A percentile compares a stretch with the other conserved stretches of the same genome.
phyloP scores from a whole-genome alignment of 352 stramenopile genomes.

The Phytophthora boehmeriae region DNA sequence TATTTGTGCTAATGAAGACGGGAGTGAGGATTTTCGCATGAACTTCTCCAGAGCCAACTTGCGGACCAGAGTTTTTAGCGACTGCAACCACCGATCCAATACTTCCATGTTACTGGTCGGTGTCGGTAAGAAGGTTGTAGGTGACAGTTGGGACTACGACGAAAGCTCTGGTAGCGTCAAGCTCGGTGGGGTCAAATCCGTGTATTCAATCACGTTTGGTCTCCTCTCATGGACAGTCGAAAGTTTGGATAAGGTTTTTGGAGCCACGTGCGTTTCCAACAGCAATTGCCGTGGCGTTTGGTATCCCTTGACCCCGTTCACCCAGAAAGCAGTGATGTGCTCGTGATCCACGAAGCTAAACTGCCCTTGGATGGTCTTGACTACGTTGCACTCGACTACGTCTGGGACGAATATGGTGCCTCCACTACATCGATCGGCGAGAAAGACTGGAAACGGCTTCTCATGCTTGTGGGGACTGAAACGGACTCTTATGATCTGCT shows the following conservation, averaged over 20 bases:
- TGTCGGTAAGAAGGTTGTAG: slow-evolving; percentile 5
- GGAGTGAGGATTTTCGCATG: too few species aligned
- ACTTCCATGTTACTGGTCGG: slow-evolving; percentile 11
- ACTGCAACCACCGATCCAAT: slow-evolving; percentile 3
- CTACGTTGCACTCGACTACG: too few species aligned
- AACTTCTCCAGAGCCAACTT: too few species aligned
- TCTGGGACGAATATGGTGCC: too few species aligned
- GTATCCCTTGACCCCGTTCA: not conserved
- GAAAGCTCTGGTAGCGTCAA: too few species aligned
- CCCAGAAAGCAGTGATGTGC: not conserved
- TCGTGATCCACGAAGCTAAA: not conserved
- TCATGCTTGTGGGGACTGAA: too few species aligned
- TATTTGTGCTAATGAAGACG: slow-evolving; percentile 22
- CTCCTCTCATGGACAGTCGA: not conserved
- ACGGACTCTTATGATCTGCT: too few species aligned
- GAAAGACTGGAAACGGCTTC: too few species aligned
- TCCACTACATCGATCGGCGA: too few species aligned
- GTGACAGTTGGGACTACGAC: not conserved
- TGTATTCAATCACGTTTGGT: too few species aligned
- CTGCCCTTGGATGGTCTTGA: not conserved
- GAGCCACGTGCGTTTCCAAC: not conserved
- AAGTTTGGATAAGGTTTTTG: not conserved
- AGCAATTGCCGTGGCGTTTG: not conserved
- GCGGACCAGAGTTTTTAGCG: too few species aligned
- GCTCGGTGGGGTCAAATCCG: too few species aligned